Evolutionary conservation across 495 filamentous ascomycete species (phyloP).

Genomic region (Monascus purpureus): DNA sequence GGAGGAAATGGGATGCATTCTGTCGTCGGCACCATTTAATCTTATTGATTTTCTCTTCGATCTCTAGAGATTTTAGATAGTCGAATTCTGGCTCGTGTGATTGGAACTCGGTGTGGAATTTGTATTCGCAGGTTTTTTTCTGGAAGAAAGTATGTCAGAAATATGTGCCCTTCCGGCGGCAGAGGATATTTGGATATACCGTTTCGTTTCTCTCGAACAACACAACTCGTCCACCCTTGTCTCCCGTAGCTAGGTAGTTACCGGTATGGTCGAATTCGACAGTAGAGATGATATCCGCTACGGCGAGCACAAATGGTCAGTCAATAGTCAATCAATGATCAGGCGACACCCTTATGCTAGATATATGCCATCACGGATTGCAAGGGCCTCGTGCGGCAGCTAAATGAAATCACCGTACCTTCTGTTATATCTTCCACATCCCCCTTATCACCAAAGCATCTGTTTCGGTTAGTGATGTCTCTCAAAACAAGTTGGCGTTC

Average conservation of each 20-base stretch:
- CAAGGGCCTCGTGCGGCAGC: too few relatives aligned
- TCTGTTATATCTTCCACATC: conserved; percentile 99
- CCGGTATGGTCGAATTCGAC: conserved; percentile 99
- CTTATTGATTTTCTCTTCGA: conserved; percentile 99
- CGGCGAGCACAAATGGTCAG: conserved; percentile 7
- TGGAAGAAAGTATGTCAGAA: conserved; percentile 25
- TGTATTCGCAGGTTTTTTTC: conserved; percentile 99
- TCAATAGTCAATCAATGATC: neutral
- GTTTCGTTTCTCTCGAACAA: conserved; percentile 97
- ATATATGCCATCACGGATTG: too few relatives aligned
- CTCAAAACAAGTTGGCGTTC: too few relatives aligned
- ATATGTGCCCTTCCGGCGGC: neutral
- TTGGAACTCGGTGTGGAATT: conserved; percentile 99
- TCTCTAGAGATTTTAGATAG: conserved; percentile 97
- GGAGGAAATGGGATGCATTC: conserved; percentile 94
- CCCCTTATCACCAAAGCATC: conserved; percentile 98
- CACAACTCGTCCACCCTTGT: conserved; percentile 94
- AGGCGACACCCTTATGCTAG: too few relatives aligned
- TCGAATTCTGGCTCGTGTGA: conserved; percentile 99
- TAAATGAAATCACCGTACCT: too few relatives aligned
- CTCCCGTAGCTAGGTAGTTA: conserved; percentile 94
- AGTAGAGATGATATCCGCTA: conserved; percentile 98
- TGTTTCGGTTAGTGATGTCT: conserved; percentile 18
- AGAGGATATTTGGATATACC: conserved; percentile 30
- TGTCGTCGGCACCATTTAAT: conserved; percentile 99